Evolutionary conservation across 1,284 basidiomycete genomes (phyloP), one percentile per base, ranked within the genome.

Genomic region (Trichosporon faecale): DNA sequence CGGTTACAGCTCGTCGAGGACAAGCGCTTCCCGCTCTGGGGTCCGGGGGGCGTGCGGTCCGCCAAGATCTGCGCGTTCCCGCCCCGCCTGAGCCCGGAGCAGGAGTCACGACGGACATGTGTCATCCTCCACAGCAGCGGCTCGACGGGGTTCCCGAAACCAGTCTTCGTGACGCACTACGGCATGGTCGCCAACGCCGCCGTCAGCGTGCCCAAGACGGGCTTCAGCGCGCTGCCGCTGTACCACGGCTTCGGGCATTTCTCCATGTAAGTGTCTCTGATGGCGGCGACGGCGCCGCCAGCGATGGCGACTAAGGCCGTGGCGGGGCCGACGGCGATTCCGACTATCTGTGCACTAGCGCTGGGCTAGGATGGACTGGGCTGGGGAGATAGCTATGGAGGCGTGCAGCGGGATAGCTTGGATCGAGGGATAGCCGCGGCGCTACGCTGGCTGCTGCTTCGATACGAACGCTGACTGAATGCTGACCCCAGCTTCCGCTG

Each of bases 71-170:
- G 80, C 16, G 69, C 74, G 0, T 85, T 83, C 74, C 77, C 81
- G 5, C 72, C 80, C 1, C 76, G 80, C 49, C 78, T 88, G n/a
- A 84, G 78, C 0, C 86, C 86, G 1, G 82, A 86, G 18, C 80
- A 85, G 67, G 87, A 89, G 74, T 70, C 71, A 5, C 74, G 80
- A 18, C 77, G 87, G 23, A 84, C 86, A 1, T 82, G 86, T 12
- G 86, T 88, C 11, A 85, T 89, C 67, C 81, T 90, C n/a, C 89
- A 90, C 73, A 89, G 88, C 3, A 87, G 85, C 0, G 89, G 89
- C 44, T 89, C 88, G 14, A 88, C 87, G 6, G 83, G 87, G 27
- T 82, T 84, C 65, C 85, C 85, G 9, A 83, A 82, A 65, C 80
- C 80, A 9, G 80, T 81, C 23, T 80, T 76, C 72, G 75, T 83